Percentiles rank a stretch among this genome's conserved stretches.
These are phyloP conservation scores for Magnaporthales sp. DNA, from an alignment of 2,329 filamentous ascomycete genomes.

Conservation along the genomic window DNA sequence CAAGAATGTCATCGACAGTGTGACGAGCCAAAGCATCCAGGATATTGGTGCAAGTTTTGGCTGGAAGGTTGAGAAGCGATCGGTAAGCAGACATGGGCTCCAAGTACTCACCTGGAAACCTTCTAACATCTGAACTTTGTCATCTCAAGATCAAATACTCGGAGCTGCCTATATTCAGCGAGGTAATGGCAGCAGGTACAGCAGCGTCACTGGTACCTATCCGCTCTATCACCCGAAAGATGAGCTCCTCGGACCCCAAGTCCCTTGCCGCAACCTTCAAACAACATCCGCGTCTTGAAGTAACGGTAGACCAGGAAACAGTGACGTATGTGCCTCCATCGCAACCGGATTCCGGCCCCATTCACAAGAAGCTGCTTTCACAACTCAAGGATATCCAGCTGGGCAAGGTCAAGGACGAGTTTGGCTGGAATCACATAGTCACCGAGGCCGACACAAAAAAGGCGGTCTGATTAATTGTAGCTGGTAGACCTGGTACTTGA, in stretches of 20 bases:
- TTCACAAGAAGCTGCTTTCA: conserved; percentile 62
- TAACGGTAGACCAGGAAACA: conserved; percentile 34
- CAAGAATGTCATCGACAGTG: conserved; percentile 76
- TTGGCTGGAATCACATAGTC: conserved; percentile 59
- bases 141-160: conserved; percentile 49
- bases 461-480: conserved; percentile 14
- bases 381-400: conserved; percentile 80
- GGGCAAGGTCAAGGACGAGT: conserved; percentile 67
- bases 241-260: conserved; percentile 26
- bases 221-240: conserved; percentile 71
- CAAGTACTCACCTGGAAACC: neutral
- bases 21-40: conserved; percentile 73
- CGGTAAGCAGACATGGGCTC: conserved; percentile 30
- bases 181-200: conserved; percentile 88
- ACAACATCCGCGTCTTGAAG: conserved; percentile 27
- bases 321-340: conserved; percentile 45
- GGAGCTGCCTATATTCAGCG: conserved; percentile 47
- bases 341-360: conserved; percentile 62
- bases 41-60: conserved; percentile 70
- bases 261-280: conserved; percentile 27
- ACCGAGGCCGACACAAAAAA: conserved; percentile 33
- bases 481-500: neutral
- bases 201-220: conserved; percentile 88
- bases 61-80: conserved; percentile 72
- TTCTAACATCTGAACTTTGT: neutral